Conservation (phyloP, 73 alveolate species). For the Paramecium pentaurelia region DNA sequence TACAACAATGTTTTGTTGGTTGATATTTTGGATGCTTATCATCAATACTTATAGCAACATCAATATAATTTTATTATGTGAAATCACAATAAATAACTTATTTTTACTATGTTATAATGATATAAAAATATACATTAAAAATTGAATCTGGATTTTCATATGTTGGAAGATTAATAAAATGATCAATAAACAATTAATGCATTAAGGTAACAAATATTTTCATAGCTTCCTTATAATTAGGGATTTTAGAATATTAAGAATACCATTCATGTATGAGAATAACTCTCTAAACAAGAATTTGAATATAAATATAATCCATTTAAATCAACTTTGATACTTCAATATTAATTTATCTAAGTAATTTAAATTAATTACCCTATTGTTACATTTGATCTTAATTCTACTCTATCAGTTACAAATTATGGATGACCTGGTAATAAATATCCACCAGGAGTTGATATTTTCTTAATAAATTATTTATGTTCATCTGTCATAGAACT, state of each 20-base stretch:
- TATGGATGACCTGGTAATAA: background rate
- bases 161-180: background rate
- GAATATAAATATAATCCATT: background rate
- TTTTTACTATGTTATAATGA: background rate
- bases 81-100: background rate
- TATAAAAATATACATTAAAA: background rate
- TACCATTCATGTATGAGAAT: background rate
- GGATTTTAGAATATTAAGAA: background rate
- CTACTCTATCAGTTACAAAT: constrained; percentile 2
- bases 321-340: background rate
- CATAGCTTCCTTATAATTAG: background rate
- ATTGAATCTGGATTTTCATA: background rate
- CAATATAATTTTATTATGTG: background rate
- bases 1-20: background rate
- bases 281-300: background rate
- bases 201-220: background rate
- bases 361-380: background rate
- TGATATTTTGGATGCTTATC: background rate
- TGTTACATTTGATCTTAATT: background rate
- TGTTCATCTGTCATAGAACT: background rate
- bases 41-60: background rate
- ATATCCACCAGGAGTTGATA: background rate
- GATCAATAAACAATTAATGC: background rate
- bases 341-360: background rate
- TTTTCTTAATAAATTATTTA: background rate